These are phyloP conservation scores for Plantago elongata DNA, from an alignment of 257 asterid genomes.

Conservation along the genomic window DNA sequence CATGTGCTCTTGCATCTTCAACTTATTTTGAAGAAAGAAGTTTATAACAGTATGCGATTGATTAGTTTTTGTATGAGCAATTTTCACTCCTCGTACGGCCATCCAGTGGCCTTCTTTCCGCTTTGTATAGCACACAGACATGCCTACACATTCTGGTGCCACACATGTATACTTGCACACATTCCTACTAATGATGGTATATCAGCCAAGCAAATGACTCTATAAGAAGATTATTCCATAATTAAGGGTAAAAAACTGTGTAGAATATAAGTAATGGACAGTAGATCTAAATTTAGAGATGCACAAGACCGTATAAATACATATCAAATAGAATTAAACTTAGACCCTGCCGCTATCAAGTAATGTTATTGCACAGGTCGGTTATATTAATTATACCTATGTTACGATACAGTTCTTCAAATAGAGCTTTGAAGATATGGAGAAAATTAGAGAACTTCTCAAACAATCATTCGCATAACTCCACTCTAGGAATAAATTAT, in stretches of 20 bases:
- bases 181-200: too few species aligned
- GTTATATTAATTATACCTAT: conserved; percentile 4
- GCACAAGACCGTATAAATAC: background rate
- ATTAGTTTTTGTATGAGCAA: background rate
- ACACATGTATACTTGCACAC: too few species aligned
- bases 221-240: too few species aligned
- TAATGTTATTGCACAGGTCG: conserved; percentile 8
- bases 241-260: too few species aligned
- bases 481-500: conserved; percentile 9
- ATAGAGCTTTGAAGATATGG: conserved; percentile 1
- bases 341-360: conserved; percentile 9
- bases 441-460: background rate
- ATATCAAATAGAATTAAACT: conserved; percentile 4
- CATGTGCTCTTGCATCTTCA: background rate
- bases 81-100: background rate
- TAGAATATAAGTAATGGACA: background rate
- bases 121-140: too few species aligned
- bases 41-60: background rate
- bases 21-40: background rate
- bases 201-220: too few species aligned
- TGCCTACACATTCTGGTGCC: too few species aligned
- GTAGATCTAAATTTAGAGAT: background rate
- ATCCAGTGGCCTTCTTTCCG: too few species aligned
- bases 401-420: conserved; percentile 7
- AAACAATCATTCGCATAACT: conserved; percentile 9